Evolutionary conservation across 306 rosid genomes (phyloP).

Genomic region (Corylus heterophylla): DNA sequence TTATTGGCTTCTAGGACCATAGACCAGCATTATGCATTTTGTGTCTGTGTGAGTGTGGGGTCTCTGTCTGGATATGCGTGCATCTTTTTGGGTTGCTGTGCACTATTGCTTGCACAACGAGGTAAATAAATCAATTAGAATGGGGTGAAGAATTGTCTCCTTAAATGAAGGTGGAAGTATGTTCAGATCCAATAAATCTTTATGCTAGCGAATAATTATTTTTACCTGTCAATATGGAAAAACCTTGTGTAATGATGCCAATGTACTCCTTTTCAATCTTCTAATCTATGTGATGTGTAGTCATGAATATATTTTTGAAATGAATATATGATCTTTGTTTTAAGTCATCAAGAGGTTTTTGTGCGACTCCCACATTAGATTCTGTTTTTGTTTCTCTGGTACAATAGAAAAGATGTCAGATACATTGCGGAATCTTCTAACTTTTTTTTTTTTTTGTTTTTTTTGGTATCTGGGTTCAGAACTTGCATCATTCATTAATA

Average conservation of each 20-base stretch:
- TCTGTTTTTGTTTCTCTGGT: background rate
- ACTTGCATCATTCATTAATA: background rate
- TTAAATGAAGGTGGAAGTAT: too few relatives aligned
- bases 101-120: too few relatives aligned
- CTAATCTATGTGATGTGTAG: too few relatives aligned
- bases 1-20: background rate
- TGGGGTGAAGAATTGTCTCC: background rate
- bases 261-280: background rate
- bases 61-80: background rate
- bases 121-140: too few relatives aligned
- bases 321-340: background rate
- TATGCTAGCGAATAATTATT: background rate
- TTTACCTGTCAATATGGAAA: background rate
- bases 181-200: background rate
- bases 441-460: background rate
- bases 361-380: background rate
- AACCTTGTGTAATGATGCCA: background rate
- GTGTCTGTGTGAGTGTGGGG: background rate
- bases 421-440: background rate
- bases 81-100: background rate
- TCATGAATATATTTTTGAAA: too few relatives aligned
- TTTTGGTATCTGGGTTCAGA: background rate
- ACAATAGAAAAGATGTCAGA: too few relatives aligned
- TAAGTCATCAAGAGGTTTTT: background rate
- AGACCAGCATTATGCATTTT: background rate